A percentile compares a stretch with the other conserved stretches of the same genome.
phyloP scores from a whole-genome alignment of 148 eudicot genomes.

The Rhododendron williamsianum region DNA sequence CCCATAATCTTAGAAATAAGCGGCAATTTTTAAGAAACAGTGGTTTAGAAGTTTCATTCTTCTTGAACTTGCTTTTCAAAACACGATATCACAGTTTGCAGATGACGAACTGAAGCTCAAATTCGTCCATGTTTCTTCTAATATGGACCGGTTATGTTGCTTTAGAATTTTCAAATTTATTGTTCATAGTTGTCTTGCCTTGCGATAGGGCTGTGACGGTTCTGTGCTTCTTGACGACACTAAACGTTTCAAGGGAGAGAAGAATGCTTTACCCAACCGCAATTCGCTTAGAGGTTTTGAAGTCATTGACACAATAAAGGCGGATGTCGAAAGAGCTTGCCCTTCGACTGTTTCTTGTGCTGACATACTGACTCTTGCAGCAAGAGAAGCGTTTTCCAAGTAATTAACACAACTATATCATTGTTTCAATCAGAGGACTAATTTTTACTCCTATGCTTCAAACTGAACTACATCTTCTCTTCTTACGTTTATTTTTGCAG shows the following conservation, averaged over 20 bases:
- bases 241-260: slow-evolving; percentile 35
- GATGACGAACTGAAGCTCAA: background rate
- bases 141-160: background rate
- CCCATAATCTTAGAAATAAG: background rate
- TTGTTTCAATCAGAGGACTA: background rate
- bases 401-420: background rate
- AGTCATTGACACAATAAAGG: slow-evolving; percentile 31
- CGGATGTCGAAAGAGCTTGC: slow-evolving; percentile 27
- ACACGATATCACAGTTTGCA: background rate
- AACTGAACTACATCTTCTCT: background rate
- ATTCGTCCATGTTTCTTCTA: background rate
- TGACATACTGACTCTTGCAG: slow-evolving; percentile 31
- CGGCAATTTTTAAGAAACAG: no score
- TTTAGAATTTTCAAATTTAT: background rate
- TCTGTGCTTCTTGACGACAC: slow-evolving; percentile 52
- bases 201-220: slow-evolving; percentile 49
- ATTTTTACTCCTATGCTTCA: background rate
- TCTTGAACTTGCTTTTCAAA: slow-evolving; percentile 1
- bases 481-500: slow-evolving; percentile 14
- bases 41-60: background rate
- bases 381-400: slow-evolving; percentile 30
- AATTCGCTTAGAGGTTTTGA: slow-evolving; percentile 44
- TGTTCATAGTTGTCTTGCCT: background rate
- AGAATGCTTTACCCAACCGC: slow-evolving; percentile 39
- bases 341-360: slow-evolving; percentile 29